Percentiles rank a stretch among this genome's conserved stretches.
These are phyloP conservation scores for Oryza officinalis DNA, from an alignment of 176 grass and related monocot species.

Conservation along the genomic window DNA sequence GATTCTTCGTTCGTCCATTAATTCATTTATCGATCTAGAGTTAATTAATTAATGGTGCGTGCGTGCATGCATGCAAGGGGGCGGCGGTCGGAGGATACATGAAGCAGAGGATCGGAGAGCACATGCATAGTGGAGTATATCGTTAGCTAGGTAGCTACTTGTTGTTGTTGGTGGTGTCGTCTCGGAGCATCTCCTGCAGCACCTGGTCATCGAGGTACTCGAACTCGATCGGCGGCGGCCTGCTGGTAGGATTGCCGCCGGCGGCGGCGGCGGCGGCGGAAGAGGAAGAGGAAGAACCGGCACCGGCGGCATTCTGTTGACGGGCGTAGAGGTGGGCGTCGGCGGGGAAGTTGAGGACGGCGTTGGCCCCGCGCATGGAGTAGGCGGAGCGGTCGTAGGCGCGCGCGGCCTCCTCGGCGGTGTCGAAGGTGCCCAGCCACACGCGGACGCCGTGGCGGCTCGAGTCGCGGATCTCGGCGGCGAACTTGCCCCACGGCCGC, in stretches of 20 bases:
- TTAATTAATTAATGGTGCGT: too few relatives aligned
- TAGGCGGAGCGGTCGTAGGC: conserved; percentile 81
- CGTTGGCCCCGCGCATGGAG: conserved; percentile 71
- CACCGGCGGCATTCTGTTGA: neutral
- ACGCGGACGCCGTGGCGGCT: conserved; percentile 69
- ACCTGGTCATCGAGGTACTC: neutral
- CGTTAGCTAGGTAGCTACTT: neutral
- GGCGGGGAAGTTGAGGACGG: conserved; percentile 86
- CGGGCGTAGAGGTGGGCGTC: conserved; percentile 42
- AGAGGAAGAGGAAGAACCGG: neutral
- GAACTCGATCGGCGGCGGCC: neutral
- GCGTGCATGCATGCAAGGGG: too few relatives aligned
- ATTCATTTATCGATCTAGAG: too few relatives aligned
- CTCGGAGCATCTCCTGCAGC: neutral
- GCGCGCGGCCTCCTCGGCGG: conserved; percentile 74
- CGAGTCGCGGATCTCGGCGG: conserved; percentile 89
- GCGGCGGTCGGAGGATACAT: neutral
- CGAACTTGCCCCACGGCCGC: conserved; percentile 75
- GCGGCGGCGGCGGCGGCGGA: neutral
- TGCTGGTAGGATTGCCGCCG: neutral
- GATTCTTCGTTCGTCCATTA: too few relatives aligned
- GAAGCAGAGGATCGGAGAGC: neutral
- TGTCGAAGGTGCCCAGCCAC: conserved; percentile 84
- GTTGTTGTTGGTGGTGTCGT: neutral
- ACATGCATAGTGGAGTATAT: neutral